Conservation (phyloP, 1,284 basidiomycete genomes). For the Singerocomus inundabilis region DNA sequence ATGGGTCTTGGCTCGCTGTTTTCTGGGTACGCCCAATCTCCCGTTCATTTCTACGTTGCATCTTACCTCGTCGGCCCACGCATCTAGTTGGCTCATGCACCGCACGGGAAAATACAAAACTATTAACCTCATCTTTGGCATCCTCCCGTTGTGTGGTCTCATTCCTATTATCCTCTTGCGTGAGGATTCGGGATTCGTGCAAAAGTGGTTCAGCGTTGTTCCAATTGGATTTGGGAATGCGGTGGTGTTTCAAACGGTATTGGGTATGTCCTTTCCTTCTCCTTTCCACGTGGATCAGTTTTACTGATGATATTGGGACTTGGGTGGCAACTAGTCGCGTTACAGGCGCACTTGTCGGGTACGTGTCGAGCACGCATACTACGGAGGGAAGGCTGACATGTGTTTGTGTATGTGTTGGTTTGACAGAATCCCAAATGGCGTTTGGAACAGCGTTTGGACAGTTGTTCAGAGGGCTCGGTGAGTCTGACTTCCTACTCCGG, state of each 20-base stretch:
- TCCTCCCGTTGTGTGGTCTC: conserved; percentile 22
- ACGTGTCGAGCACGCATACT: too few species aligned
- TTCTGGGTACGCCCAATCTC: conserved; percentile 5
- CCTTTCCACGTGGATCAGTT: neutral
- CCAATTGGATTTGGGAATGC: conserved; percentile 26
- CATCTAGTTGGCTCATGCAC: conserved; percentile 18
- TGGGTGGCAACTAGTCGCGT: conserved; percentile 11
- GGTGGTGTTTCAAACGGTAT: conserved; percentile 20
- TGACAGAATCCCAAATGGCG: conserved; percentile 16
- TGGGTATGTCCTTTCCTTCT: conserved; percentile 12
- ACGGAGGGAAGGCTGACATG: neutral
- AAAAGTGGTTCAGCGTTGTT: conserved; percentile 20
- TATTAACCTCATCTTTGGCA: conserved; percentile 16
- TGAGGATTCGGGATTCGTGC: conserved; percentile 24
- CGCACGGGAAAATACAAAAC: conserved; percentile 24
- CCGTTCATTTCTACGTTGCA: neutral
- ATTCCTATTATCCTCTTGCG: conserved; percentile 18
- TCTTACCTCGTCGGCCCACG: neutral
- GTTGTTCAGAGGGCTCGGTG: conserved; percentile 22
- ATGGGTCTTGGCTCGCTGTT: conserved; percentile 23
- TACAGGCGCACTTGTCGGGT: conserved; percentile 23
- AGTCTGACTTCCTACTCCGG: neutral
- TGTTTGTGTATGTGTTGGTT: neutral
- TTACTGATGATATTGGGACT: neutral
- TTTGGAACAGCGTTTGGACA: conserved; percentile 21